Evolutionary conservation across 2,329 filamentous ascomycete genomes (phyloP), one percentile per base, ranked within the genome.

Genomic region (Mariannaea sp.): DNA sequence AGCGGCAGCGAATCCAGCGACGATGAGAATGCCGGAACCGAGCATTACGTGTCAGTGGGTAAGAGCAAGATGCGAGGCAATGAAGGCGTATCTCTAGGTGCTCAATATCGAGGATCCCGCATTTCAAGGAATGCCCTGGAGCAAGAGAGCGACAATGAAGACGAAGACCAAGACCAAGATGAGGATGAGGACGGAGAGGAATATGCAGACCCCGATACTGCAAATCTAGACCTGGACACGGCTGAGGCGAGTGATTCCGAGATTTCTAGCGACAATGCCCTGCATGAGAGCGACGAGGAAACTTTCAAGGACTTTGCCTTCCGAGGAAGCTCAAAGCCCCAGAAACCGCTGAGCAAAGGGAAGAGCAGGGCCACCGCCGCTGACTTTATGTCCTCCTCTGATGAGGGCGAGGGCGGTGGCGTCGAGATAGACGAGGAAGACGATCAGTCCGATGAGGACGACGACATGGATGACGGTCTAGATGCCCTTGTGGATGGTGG

Each of bases 261-360:
- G 59, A 86, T 87, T 52, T 78, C 82, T 42, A 86, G 83, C 64
- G 83, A 87, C 51, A 73, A 81, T 29, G 93, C 91, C 0, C 86
- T 97, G 67, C 89, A 86, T 3, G 86, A 89, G 49, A 94, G 90
- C 60, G 93, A 97, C 64, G 87, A 90, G 60, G 91, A 95, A 70
- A 82, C 81, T 45, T 91, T 96, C 65, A 85, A 88, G 60, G 84
- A 83, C 1, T 96, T 89, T 68, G 83, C 75, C 0, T 86, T 87
- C 59, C 74, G 80, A 26, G 83, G 82, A 17, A 86, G 82, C 70
- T 79, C 77, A 2, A 81, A 80, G 57, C 76, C 79, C 4, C 74
- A 71, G 47, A 68, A 66, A 13, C 60, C 70, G 39, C 66, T 68
- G 57, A 63, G 53, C 9, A 74, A 72, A 39, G 59, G 55, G 27